Evolutionary conservation across 2,329 filamentous ascomycete genomes (phyloP).

Genomic region (Pseudocercospora pini-densiflorae): DNA sequence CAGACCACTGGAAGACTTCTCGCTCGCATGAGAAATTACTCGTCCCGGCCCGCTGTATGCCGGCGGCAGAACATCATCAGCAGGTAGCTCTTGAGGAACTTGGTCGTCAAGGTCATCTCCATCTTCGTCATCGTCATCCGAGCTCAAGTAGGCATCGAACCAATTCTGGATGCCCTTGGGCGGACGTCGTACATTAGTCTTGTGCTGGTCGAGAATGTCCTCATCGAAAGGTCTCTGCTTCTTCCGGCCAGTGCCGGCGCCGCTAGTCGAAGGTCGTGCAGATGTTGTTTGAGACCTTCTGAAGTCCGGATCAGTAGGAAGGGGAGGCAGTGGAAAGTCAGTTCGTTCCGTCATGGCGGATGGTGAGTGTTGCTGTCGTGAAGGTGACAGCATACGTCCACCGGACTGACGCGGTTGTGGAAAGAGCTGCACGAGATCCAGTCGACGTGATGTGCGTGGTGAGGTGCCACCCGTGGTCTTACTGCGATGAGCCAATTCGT

Average conservation of each 20-base stretch:
- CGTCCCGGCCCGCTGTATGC: constrained; percentile 22
- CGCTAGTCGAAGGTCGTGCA: constrained; percentile 16
- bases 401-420: constrained; percentile 33
- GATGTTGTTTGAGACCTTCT: constrained; percentile 12
- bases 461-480: constrained; percentile 5
- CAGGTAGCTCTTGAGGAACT: constrained; percentile 30
- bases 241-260: constrained; percentile 14
- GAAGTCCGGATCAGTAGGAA: constrained; percentile 10
- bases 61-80: constrained; percentile 27
- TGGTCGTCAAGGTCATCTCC: constrained; percentile 19
- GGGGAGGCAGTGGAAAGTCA: constrained; percentile 33
- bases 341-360: constrained; percentile 45
- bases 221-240: constrained; percentile 35
- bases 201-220: constrained; percentile 51
- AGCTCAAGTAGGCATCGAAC: constrained; percentile 50
- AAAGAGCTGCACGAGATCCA: constrained; percentile 51
- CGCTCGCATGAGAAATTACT: constrained; percentile 15
- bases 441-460: constrained; percentile 36
- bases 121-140: constrained; percentile 36
- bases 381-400: constrained; percentile 43
- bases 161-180: constrained; percentile 56
- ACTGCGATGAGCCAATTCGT: constrained; percentile 15
- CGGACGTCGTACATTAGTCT: constrained; percentile 52
- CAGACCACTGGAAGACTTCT: constrained; percentile 19
- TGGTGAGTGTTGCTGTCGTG: constrained; percentile 47